Evolutionary conservation across 805 yeast genomes (phyloP), one percentile per base, ranked within the genome.

Genomic region (Clavispora santaluciae): DNA sequence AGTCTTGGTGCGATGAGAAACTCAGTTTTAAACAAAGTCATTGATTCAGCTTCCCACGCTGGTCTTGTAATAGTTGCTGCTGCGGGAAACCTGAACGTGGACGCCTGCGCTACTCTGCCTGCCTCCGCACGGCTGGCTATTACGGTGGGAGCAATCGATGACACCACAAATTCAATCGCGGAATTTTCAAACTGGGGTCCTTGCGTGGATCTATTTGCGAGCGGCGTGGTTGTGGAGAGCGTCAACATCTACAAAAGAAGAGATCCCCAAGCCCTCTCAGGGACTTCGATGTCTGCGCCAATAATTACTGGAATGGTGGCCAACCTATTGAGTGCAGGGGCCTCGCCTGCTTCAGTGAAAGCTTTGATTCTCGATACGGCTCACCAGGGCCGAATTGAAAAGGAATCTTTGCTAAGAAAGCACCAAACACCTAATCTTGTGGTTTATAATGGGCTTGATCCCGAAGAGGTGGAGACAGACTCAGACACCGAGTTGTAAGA

Each of bases 131-230:
- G 64, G 1, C 66, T 66, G 37, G 88, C 86, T 0, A 76, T 87
- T 3, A 80, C 95, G 0, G 95, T 90, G 7, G 97, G 96, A 1
- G 95, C 96, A 3, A 78, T 89, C 38, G 91, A 88, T 54, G 95
- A 86, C 56, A 56, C 73, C 15, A 72, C 71, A 5, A 95, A 87
- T 51, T 51, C 69, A 3, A 68, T 89, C 25, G 95, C 97, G 0
- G 55, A 73, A 10, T 90, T 91, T 53, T 77, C 93, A n/a, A 90
- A 91, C 56, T 86, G 90, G 89, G 97, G 98, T 0, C 68, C 71
- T n/a, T 91, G 97, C 60, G 95, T 90, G 6, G 88, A 87, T 55
- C 70, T 87, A 1, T 83, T 86, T 62, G 88, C 96, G 0, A 78
- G 91, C 36, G 98, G 98, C 0, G 81, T 81, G 0, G 65, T 67